Evolutionary conservation across 78 protist genomes (phyloP), one percentile per base, ranked within the genome.

Genomic region (Dictyostelium capitatum): DNA sequence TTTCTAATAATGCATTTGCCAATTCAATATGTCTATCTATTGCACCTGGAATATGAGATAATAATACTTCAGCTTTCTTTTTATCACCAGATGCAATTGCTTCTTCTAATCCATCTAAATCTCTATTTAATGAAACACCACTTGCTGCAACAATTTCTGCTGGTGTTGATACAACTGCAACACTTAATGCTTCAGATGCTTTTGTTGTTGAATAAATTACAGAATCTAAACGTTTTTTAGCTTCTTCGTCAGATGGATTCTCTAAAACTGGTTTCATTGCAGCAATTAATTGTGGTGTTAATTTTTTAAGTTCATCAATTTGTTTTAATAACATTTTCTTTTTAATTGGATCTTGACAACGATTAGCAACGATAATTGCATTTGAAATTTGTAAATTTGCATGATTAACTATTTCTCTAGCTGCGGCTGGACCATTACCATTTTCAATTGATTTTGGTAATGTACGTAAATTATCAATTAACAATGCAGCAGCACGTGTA

Each of bases 311-410:
- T 50, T 87, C 93, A n/a, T 87, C 93, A 30, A 87, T 87, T 53
- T 37, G 79, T 72, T 77, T 87, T 19, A 87, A 37, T 56, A 87
- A 75, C 93, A 87, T 87, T 77, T 87, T 87, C 67, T 87, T 87
- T 82, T 87, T 87, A 30, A 87, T 37, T 77, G 93, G 93, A 64
- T 87, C 93, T 50, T 87, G 83, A 64, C 93, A 87, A 62, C 84
- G 75, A n/a, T 87, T 77, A 25, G 93, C 93, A 47, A 77, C 93
- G 4, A 87, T 17, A 0, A 87, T 77, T 4, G 93, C 93, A 50
- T 87, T 87, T 12, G 93, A 87, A 14, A 87, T 87, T 64, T 87
- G 93, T 37, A 87, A 20, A 14, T 87, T 87, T 54, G 93, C 93
- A 25, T 70, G 32, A 14, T 87, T 87, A 1, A 87, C 93, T 48